Percentiles rank a stretch among this genome's conserved stretches.
Evolutionary conservation across 345 rosid genomes (phyloP).

Genomic region (Eucalyptus sp.): DNA sequence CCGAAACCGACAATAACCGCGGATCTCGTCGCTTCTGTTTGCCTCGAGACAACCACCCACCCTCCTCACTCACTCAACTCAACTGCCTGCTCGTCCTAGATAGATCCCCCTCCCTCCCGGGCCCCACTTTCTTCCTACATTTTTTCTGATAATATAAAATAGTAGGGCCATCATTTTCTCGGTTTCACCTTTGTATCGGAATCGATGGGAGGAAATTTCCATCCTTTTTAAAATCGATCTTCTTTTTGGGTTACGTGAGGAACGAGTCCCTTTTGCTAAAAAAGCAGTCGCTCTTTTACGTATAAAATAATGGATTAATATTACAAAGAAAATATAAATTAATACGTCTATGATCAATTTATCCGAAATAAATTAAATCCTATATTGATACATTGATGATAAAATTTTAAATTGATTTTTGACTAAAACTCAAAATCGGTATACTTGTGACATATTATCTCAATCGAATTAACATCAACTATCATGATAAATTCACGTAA

Average conservation of each 20-base stretch:
- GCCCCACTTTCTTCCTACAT: not conserved
- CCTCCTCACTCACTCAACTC: not conserved
- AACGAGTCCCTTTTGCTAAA: not conserved
- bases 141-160: not conserved
- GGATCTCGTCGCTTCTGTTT: not conserved
- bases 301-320: not conserved
- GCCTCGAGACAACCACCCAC: not conserved
- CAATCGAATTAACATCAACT: not conserved
- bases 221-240: not conserved
- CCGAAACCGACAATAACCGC: slow-evolving; percentile 4
- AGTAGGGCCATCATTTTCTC: not conserved
- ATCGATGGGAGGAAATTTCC: not conserved
- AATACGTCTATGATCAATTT: accelerated
- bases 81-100: not conserved
- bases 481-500: not conserved
- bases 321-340: no score
- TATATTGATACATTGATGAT: no score
- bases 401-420: no score
- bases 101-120: not conserved
- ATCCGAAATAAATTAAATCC: accelerated
- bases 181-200: not conserved
- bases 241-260: not conserved
- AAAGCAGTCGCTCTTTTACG: not conserved
- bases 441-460: accelerated
- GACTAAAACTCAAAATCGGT: no score